Evolutionary conservation across 179 eudicot genomes (phyloP), one percentile per base, ranked within the genome.

Genomic region (Amaranthus tricolor): DNA sequence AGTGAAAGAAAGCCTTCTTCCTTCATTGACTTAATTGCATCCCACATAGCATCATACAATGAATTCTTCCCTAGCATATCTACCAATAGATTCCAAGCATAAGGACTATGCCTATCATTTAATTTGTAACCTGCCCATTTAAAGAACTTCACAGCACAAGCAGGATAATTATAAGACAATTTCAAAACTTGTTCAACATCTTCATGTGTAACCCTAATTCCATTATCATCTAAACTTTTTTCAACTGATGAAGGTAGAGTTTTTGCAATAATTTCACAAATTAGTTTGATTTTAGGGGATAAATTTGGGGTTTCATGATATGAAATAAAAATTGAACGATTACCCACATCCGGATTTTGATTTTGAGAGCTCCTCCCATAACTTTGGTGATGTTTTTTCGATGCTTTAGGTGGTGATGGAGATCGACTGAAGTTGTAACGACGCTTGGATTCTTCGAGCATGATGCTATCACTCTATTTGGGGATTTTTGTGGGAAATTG

Each of bases 31-130:
- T 85, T 86, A 58, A 93, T 80, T 0, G 98, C 98, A 62, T 90
- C 94, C 98, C 98, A 93, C 96, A 93, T 89, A 8, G 94, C 87
- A 64, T 90, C 96, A 76, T 86, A 93, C 80, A 88, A 62, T 7
- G 68, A 50, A 82, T 90, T 88, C 85, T 84, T 90, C 9, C 97
- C 94, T 51, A 87, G 77, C 81, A 91, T 66, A 59, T 91, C 97
- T 1, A 91, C 91, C 40, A 91, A 78, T 68, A 91, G 75, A 58
- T 90, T 86, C 97, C 97, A 90, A 55, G 91, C 83, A 71, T 91
- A 87, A 8, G 91, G 91, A 53, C 84, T 83, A 71, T 84, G 91
- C 10, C 72, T 75, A 53, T 85, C 87, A 58, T 68, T 75, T 71
- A 88, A 74, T 48, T 87, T 89, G 14, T 43, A 70, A 50, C 91